phyloP scores from a whole-genome alignment of 2,329 filamentous ascomycete species.

The Ampelomyces quisqualis region DNA sequence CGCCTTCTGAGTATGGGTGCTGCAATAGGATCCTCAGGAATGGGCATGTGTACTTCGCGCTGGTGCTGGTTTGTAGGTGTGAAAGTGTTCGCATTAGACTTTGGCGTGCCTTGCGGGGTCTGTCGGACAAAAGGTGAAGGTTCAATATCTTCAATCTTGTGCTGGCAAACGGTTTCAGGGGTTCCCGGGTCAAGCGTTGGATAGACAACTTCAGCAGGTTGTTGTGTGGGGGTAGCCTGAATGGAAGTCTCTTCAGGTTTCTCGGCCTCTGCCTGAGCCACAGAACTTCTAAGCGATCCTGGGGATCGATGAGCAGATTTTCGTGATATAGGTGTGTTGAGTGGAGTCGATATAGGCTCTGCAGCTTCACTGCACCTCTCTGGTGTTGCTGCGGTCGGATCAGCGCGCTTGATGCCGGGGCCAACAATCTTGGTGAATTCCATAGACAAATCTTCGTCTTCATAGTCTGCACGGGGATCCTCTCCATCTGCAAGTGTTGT shows the following conservation, averaged over 20 bases:
- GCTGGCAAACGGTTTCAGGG: conserved; percentile 29
- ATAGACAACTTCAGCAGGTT: conserved; percentile 22
- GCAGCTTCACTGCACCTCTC: conserved; percentile 17
- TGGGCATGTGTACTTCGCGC: conserved; percentile 16
- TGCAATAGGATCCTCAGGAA: conserved; percentile 37
- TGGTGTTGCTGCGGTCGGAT: conserved; percentile 17
- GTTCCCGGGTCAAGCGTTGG: conserved; percentile 31
- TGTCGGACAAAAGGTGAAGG: conserved; percentile 39
- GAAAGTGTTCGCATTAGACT: conserved; percentile 13
- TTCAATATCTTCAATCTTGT: conserved; percentile 35
- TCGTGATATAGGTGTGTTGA: conserved; percentile 24
- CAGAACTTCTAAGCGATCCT: conserved; percentile 11
- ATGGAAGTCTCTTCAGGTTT: conserved; percentile 15
- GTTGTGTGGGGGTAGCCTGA: conserved; percentile 27
- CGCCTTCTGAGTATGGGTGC: conserved; percentile 39
- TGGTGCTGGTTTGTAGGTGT: conserved; percentile 26
- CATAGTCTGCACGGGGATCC: conserved; percentile 13
- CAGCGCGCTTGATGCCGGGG: conserved; percentile 42
- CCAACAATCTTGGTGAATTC: conserved; percentile 54
- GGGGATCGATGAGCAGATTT: conserved; percentile 31
- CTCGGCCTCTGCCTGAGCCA: conserved; percentile 7
- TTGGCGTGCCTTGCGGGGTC: conserved; percentile 23
- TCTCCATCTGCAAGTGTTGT: conserved; percentile 7
- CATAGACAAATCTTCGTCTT: conserved; percentile 53
- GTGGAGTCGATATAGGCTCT: conserved; percentile 5